Percentiles rank a stretch among this genome's conserved stretches.
Evolutionary conservation across 2,329 filamentous ascomycete species (phyloP).

Genomic region (Epichloe amarillans): DNA sequence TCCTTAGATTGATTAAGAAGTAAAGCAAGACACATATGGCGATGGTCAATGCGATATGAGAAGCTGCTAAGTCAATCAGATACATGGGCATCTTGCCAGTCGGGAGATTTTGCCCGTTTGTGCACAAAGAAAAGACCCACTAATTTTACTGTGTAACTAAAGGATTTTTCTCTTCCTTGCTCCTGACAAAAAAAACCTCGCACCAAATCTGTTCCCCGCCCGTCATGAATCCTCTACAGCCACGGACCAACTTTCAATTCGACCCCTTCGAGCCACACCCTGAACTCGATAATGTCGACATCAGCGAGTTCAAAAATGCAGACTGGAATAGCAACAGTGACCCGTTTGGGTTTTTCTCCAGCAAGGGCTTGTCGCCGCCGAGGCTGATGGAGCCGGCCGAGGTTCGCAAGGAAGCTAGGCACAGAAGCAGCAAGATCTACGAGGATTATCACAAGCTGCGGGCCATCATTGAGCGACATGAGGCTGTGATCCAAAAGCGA

Average conservation of each 20-base stretch:
- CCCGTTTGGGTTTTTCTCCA: constrained; percentile 1
- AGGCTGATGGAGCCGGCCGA: constrained; percentile 2
- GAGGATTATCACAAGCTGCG: constrained; percentile 21
- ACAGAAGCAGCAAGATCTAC: constrained; percentile 19
- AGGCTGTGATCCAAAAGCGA: constrained; percentile 35
- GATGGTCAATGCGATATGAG: no score
- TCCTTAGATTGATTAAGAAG: no score
- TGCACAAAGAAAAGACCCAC: no score
- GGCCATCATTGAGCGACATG: constrained; percentile 34
- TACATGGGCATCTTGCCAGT: no score
- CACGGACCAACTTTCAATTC: constrained; percentile 2
- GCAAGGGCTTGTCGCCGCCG: not conserved
- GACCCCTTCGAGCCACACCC: constrained; percentile 4
- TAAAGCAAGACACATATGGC: no score
- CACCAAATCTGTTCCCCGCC: not conserved
- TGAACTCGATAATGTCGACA: not conserved
- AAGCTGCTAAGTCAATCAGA: no score
- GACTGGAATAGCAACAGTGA: constrained; percentile 2
- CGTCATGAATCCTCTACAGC: constrained; percentile 1
- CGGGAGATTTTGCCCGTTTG: no score
- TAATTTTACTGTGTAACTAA: no score
- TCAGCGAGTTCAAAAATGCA: not conserved
- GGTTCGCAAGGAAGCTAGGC: constrained; percentile 6
- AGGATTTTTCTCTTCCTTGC: no score
- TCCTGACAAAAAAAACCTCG: no score